Base-by-base conservation (phyloP, 2,329 filamentous ascomycete species). In the Bimuria novae-zelandiae region DNA sequence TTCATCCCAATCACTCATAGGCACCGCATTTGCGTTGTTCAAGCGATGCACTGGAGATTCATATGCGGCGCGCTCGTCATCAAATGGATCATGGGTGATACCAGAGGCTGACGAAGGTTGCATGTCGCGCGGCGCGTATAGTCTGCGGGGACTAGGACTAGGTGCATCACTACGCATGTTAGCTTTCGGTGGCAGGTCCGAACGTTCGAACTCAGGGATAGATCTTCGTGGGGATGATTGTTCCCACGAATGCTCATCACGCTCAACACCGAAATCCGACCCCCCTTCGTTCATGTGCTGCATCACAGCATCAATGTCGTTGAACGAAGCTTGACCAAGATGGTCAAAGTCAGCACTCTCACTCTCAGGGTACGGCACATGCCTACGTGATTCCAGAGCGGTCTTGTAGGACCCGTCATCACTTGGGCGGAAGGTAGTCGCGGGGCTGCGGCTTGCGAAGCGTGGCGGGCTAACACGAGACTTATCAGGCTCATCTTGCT, bases 301-400 rank as follows among this genome's bases (percentile, higher is more conserved):
- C 91, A 97, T 96, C 47, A 97, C 86, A 39, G 89, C 90, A 76
- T 97, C 92, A 65, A 97, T 92, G 68, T 97, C 92, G 61, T 93
- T 88, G 63, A 90, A 90, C 0, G 87, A 79, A 29, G 78, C 76
- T 45, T 79, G 63, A 25, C 64, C 66, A 49, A 67, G 51, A 37
- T 65, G 57, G 23, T 73, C 65, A 43, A 72, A 70, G 39, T 73
- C 72, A 36, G 71, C 62, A 48, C 68, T 71, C 51, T 74, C 72
- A 48, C 67, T 73, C 30, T 73, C 69, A 16, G 72, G 62, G 47
- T 74, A 75, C 6, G 65, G 63, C 14, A 59, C 57, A 27, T 67
- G 67, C 54, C 68, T 69, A 19, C 67, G 61, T 21, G 63, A 61
- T 51, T 73, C 70, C 55, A 72, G 55, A 11, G 70, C 72, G 44